These are phyloP conservation scores for Didymella segeticola DNA, from an alignment of 2,329 filamentous ascomycete genomes.

Conservation along the genomic window DNA sequence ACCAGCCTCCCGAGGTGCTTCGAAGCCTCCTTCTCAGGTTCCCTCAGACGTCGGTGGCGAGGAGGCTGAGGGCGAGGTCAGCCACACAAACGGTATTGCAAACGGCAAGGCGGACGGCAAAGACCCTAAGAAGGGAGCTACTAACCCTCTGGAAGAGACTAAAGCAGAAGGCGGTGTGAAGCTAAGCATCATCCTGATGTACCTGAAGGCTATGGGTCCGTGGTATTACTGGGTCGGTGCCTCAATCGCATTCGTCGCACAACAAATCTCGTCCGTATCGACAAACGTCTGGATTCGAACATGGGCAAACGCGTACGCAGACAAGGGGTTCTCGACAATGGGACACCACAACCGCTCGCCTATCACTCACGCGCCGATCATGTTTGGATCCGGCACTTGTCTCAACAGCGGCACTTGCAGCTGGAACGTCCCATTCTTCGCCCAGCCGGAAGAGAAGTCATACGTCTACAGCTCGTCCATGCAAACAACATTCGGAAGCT, in stretches of 20 bases:
- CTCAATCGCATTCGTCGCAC: slow-evolving; percentile 74
- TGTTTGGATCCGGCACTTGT: slow-evolving; percentile 55
- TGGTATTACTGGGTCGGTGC: slow-evolving; percentile 95
- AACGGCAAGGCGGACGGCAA: slow-evolving; percentile 56
- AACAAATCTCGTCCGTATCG: slow-evolving; percentile 84
- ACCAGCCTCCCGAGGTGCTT: slow-evolving; percentile 72
- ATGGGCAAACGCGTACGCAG: slow-evolving; percentile 89
- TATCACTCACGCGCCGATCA: slow-evolving; percentile 52
- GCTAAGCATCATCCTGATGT: slow-evolving; percentile 83
- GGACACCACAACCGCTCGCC: slow-evolving; percentile 45
- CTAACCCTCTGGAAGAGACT: slow-evolving; percentile 64
- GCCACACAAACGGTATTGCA: slow-evolving; percentile 57
- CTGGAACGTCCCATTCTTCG: slow-evolving; percentile 51
- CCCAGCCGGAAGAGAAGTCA: slow-evolving; percentile 29
- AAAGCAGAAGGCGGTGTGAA: slow-evolving; percentile 90
- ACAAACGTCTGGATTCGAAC: slow-evolving; percentile 94
- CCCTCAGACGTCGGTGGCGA: slow-evolving; percentile 71
- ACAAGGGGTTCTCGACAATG: slow-evolving; percentile 49
- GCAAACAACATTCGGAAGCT: slow-evolving; percentile 49
- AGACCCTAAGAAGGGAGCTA: slow-evolving; percentile 55
- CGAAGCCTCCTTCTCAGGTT: slow-evolving; percentile 77
- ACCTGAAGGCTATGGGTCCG: slow-evolving; percentile 88
- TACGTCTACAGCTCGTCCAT: slow-evolving; percentile 49
- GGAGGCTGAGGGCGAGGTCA: slow-evolving; percentile 32
- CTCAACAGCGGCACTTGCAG: slow-evolving; percentile 59